Base-by-base conservation (phyloP, 225 moss, liverwort and hornwort species). In the Takakia lepidozioides region DNA sequence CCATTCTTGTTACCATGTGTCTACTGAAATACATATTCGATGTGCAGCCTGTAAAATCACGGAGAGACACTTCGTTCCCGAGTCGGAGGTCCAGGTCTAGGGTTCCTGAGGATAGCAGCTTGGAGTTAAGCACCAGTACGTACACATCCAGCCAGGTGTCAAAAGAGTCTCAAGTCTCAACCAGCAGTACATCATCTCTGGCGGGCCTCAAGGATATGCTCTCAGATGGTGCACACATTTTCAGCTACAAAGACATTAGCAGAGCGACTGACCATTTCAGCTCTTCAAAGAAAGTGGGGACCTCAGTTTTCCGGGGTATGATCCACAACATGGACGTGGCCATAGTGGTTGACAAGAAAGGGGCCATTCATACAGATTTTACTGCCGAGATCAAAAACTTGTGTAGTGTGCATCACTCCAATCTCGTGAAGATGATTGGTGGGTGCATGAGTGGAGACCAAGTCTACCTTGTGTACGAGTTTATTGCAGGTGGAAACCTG, bases 341-440 rank as follows among this genome's bases (percentile, higher is more conserved):
- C 2, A 68, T 93, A 3, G 61, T 78, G 1, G 64, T 78, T 34
- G 83, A 74, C 69, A 86, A 68, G 54, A 65, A 74, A 58, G 70
- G 61, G 37, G 69, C 66, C 2, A 49, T 38, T 11, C 64, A 52
- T 60, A 54, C 58, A 29, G 77, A 85, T 70, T 67, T 89, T 3
- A 76, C 74, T 0, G 67, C 83, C 0, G 89, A 93, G n/a, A 74
- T 93, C 21, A 93, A 84, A 61, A 72, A 59, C 43, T 23, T 89
- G 22, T 88, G 88, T 3, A 89, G 81, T 15, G 65, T 93, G 8
- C 93, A 93, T 48, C 93, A 93, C 43, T 48, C 70, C 25, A 89
- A 86, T 51, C 46, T 93, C 21, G 69, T 93, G 2, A 65, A 72
- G 20, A 56, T 93, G 65, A 66, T 93, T 1, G 93, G 93, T 0